Conservation (phyloP, 1,139 yeast species). For the Yamadazyma blattariae region DNA sequence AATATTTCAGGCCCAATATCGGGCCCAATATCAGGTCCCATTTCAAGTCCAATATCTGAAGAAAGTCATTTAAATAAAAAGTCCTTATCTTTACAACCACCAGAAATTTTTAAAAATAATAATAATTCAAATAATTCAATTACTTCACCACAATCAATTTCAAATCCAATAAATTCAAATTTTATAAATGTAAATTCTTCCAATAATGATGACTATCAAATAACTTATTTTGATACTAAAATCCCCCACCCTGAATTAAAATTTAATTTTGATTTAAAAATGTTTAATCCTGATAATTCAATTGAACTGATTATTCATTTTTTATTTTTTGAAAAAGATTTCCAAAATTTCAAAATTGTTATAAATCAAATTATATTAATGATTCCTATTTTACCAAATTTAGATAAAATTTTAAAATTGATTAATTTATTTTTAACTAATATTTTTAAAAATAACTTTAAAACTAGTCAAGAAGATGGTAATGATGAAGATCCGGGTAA, state of each 20-base stretch:
- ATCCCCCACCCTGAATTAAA: conserved; percentile 66
- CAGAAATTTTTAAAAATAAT: conserved; percentile 8
- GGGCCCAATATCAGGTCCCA: conserved; percentile 7
- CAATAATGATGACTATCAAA: conserved; percentile 15
- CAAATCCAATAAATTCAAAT: conserved; percentile 7
- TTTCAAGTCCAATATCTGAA: conserved; percentile 5
- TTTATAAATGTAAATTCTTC: background rate
- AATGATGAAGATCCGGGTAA: no score
- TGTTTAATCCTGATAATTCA: conserved; percentile 21
- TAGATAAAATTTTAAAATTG: conserved; percentile 49
- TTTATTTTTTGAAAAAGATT: conserved; percentile 47
- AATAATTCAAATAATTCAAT: conserved; percentile 7
- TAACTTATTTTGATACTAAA: conserved; percentile 30
- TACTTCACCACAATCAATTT: conserved; percentile 1
- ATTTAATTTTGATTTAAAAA: conserved; percentile 39
- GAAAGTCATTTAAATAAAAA: background rate
- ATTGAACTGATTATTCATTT: conserved; percentile 76
- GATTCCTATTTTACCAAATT: conserved; percentile 65
- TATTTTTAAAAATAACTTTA: conserved; percentile 16
- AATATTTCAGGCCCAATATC: background rate
- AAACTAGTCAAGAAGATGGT: conserved; percentile 17
- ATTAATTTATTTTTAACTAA: conserved; percentile 22
- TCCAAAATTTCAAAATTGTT: conserved; percentile 15
- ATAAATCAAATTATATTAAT: conserved; percentile 50
- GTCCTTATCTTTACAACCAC: conserved; percentile 4